Evolutionary conservation across 106 monocot species (phyloP).

Genomic region (Alisma plantagoaquatica): DNA sequence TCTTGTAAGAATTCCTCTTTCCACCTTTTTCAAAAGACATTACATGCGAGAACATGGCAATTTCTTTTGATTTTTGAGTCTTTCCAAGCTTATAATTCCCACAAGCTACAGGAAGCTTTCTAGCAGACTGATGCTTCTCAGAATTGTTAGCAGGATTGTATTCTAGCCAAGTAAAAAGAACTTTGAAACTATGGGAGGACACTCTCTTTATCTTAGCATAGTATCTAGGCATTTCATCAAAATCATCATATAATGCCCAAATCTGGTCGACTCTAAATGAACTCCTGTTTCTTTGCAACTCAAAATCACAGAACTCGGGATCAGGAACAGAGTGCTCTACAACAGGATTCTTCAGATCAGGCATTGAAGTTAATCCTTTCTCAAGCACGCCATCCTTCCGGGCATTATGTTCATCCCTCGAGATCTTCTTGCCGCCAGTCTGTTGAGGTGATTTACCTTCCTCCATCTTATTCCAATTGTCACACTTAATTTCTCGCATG

Average conservation of each 20-base stretch:
- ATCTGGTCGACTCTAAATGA: slow-evolving; percentile 49
- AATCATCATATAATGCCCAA: slow-evolving; percentile 58
- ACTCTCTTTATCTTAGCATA: slow-evolving; percentile 37
- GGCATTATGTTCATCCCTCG: no score
- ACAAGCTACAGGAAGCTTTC: slow-evolving; percentile 33
- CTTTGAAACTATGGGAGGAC: slow-evolving; percentile 27
- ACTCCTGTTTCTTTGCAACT: slow-evolving; percentile 18
- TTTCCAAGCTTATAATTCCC: slow-evolving; percentile 40
- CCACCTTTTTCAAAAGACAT: slow-evolving; percentile 27
- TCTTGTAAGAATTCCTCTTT: slow-evolving; percentile 22
- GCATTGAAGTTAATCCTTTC: no score
- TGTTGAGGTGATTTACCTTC: no score
- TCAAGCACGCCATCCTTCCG: no score
- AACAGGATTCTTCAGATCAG: no score
- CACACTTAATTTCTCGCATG: no score
- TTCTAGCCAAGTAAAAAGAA: slow-evolving; percentile 47
- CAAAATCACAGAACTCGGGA: slow-evolving; percentile 64
- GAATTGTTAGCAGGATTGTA: slow-evolving; percentile 14
- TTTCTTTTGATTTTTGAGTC: slow-evolving; percentile 15
- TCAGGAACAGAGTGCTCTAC: slow-evolving; percentile 40
- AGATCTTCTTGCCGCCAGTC: no score
- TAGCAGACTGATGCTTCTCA: slow-evolving; percentile 22
- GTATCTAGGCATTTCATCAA: slow-evolving; percentile 54
- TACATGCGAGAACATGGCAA: slow-evolving; percentile 39
- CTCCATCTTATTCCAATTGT: no score